phyloP scores from a whole-genome alignment of 2,329 filamentous ascomycete genomes.

The Cladosporium cucumerinum region DNA sequence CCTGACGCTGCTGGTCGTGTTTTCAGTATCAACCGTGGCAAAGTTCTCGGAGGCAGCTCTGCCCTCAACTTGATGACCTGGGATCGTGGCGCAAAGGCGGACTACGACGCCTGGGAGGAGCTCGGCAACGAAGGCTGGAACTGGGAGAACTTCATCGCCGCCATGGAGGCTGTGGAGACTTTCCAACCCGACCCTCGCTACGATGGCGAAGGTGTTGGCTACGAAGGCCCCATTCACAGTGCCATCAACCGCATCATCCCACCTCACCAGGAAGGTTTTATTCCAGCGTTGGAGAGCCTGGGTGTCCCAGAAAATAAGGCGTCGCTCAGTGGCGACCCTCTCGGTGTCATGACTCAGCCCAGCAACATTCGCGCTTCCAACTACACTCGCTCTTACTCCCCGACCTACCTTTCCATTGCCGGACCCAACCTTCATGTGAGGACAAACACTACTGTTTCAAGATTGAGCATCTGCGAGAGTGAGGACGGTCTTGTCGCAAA shows the following conservation, averaged over 20 bases:
- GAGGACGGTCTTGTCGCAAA: neutral
- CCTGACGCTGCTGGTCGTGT: constrained; percentile 8
- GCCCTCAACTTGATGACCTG: constrained; percentile 32
- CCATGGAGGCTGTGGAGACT: constrained; percentile 17
- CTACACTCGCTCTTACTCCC: constrained; percentile 50
- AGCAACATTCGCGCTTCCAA: constrained; percentile 48
- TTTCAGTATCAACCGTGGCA: constrained; percentile 24
- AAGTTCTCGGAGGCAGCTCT: constrained; percentile 31
- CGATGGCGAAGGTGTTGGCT: constrained; percentile 28
- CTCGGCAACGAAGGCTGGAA: constrained; percentile 34
- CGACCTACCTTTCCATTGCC: constrained; percentile 43
- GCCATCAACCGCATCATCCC: constrained; percentile 45
- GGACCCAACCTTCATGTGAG: constrained; percentile 43
- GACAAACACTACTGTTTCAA: constrained; percentile 38
- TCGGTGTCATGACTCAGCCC: constrained; percentile 52
- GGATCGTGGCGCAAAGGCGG: constrained; percentile 32
- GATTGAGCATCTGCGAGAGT: constrained; percentile 31
- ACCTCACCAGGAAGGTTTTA: constrained; percentile 43
- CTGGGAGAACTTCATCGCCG: constrained; percentile 24
- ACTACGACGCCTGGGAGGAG: constrained; percentile 37
- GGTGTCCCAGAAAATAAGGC: constrained; percentile 43
- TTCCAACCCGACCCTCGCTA: constrained; percentile 15
- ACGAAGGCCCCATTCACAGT: constrained; percentile 33
- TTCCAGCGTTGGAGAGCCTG: constrained; percentile 47
- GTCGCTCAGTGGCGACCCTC: constrained; percentile 49